Conservation (phyloP, 2,329 filamentous ascomycete species). For the Westerdykella sp. region DNA sequence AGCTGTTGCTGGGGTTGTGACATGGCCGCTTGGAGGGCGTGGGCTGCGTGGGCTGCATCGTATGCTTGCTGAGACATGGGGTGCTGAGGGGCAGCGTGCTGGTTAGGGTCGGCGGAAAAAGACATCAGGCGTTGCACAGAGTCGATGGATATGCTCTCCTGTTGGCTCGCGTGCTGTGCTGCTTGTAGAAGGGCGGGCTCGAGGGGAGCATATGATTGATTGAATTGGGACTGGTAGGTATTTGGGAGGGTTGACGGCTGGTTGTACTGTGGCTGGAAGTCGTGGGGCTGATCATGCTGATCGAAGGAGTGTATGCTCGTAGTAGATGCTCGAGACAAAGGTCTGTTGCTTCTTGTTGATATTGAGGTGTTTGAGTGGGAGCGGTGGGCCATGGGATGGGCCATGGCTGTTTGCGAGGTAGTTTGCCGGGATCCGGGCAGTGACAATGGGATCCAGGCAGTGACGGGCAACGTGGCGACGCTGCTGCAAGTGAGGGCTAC, state of each 20-base stretch:
- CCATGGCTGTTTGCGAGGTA: slow-evolving; percentile 22
- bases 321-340: slow-evolving; percentile 45
- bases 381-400: slow-evolving; percentile 32
- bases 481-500: slow-evolving; percentile 7
- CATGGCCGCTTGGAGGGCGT: slow-evolving; percentile 24
- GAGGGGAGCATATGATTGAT: slow-evolving; percentile 24
- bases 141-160: slow-evolving; percentile 31
- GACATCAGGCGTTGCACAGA: slow-evolving; percentile 30
- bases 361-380: slow-evolving; percentile 44
- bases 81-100: slow-evolving; percentile 15
- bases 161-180: slow-evolving; percentile 32
- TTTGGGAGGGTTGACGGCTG: slow-evolving; percentile 15
- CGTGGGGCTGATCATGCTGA: slow-evolving; percentile 21
- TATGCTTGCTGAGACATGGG: slow-evolving; percentile 19
- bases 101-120: slow-evolving; percentile 12
- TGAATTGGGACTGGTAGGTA: slow-evolving; percentile 19
- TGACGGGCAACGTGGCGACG: slow-evolving; percentile 1
- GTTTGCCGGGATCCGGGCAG: slow-evolving; percentile 28
- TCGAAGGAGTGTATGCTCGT: slow-evolving; percentile 42
- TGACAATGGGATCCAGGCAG: slow-evolving; percentile 19
- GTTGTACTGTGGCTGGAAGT: slow-evolving; percentile 14
- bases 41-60: slow-evolving; percentile 17
- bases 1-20: slow-evolving; percentile 17
- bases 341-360: slow-evolving; percentile 40
- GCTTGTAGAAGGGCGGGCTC: slow-evolving; percentile 31